Base-by-base conservation (phyloP, 1,139 yeast genomes). In the Magnusiomyces sp. region DNA sequence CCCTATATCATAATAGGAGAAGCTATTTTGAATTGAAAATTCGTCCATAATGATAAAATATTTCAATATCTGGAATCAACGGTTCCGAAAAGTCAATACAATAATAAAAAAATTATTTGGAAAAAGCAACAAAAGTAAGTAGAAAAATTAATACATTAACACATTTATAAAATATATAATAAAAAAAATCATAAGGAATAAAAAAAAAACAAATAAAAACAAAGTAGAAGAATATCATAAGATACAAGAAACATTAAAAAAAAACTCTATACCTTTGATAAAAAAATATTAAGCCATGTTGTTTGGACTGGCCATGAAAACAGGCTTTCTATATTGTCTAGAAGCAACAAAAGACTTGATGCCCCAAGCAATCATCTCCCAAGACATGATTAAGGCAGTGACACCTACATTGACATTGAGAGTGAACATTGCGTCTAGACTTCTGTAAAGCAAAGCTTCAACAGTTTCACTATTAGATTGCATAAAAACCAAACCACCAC, bases 401-500 rank as follows among this genome's bases (percentile, higher is more conserved):
- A 80, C 54, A 6, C 98, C 97, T 55, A 92, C 85, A 53, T 84
- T 78, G 40, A 92, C 76, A 63, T 89, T 90, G 61, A 90, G 77
- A 0, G 92, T 85, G 68, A 92, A 90, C 97, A 92, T 90, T 50
- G 86, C 74, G 38, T 94, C 88, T 54, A 81, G 74, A 1, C 96
- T 96, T 62, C 90, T 75, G 66, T 83, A 90, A 58, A 90, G 92
- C 70, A 90, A 74, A 17, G 89, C 88, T 57, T 79, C 79, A 31
- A 92, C 79, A 5, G 88, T 79, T 56, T 94, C 94, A 60, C 85
- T 89, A 46, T 95, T 85, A 52, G 94, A 82, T 66, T 88, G 89
- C 90, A 90, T 88, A 64, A 92, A 92, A 27, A 92, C 82, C 56
- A 85, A 66, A 5, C 98, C 98, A 43, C 98, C 98, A 56, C 89